These are phyloP conservation scores for Fragaria nilgerrensis DNA, from an alignment of 306 rosid genomes.

Conservation along the genomic window DNA sequence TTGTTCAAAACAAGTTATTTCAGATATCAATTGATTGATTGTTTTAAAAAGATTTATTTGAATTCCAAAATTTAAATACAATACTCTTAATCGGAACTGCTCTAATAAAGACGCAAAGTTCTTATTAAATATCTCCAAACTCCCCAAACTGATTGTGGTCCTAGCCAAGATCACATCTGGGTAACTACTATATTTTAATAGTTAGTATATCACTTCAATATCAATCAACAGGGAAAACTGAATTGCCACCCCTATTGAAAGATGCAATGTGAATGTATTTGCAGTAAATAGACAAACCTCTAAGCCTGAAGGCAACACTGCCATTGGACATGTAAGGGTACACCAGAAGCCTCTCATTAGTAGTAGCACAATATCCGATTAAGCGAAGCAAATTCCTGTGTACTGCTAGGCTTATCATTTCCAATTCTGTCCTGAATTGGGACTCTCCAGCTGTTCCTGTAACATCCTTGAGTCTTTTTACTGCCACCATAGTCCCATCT, in stretches of 20 bases:
- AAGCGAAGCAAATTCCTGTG: constrained; percentile 85
- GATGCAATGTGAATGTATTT: background rate
- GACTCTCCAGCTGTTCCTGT: constrained; percentile 87
- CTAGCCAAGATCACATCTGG: background rate
- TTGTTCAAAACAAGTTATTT: background rate
- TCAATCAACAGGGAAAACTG: background rate
- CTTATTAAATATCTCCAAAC: background rate
- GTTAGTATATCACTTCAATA: background rate
- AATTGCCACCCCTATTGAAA: background rate
- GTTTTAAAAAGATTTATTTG: background rate
- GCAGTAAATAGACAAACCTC: constrained; percentile 51
- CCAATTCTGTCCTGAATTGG: constrained; percentile 87
- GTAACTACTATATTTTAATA: background rate
- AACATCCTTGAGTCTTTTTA: constrained; percentile 89
- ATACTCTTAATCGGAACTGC: background rate
- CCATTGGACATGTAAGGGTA: constrained; percentile 97
- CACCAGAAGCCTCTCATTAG: constrained; percentile 81
- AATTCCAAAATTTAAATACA: background rate
- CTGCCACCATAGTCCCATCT: constrained; percentile 82
- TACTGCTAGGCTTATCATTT: constrained; percentile 97
- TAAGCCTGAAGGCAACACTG: constrained; percentile 89
- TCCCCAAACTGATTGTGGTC: background rate
- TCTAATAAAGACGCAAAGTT: background rate
- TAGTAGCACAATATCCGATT: constrained; percentile 82
- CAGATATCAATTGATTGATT: background rate